A percentile compares a stretch with the other conserved stretches of the same genome.
These are phyloP conservation scores for Termitomyces sp. DNA, from an alignment of 768 basidiomycete genomes.

Conservation along the genomic window DNA sequence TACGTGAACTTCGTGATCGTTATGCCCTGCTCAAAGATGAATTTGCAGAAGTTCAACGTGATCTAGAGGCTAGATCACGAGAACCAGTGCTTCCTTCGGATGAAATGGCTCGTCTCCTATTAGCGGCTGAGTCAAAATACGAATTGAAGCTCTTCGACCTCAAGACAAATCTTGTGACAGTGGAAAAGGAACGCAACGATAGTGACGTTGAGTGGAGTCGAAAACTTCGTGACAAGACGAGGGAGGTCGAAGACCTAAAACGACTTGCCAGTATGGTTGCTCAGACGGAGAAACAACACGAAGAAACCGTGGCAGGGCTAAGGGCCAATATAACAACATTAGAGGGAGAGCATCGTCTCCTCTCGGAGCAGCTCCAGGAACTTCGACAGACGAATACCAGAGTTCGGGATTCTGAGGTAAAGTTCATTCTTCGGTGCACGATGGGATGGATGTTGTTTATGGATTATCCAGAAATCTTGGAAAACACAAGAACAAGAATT, in stretches of 20 bases:
- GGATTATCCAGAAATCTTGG: conserved; percentile 23
- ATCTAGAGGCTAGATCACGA: conserved; percentile 42
- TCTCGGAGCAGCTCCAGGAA: conserved; percentile 52
- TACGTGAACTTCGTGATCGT: conserved; percentile 76
- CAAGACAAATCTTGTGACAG: conserved; percentile 48
- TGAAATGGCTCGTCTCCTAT: conserved; percentile 68
- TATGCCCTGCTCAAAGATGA: conserved; percentile 68
- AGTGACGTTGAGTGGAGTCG: conserved; percentile 86
- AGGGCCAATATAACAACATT: conserved; percentile 51
- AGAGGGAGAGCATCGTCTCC: conserved; percentile 38
- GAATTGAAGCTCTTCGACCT: conserved; percentile 74
- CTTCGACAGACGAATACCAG: conserved; percentile 43
- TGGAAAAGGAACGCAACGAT: conserved; percentile 84
- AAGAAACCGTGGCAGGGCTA: conserved; percentile 42
- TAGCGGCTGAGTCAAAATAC: conserved; percentile 70
- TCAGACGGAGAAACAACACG: conserved; percentile 56
- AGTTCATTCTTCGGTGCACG: conserved; percentile 6
- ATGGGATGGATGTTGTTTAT: neutral
- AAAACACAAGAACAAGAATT: conserved; percentile 41
- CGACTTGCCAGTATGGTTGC: conserved; percentile 49
- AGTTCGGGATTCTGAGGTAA: conserved; percentile 60
- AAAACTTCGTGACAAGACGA: conserved; percentile 72
- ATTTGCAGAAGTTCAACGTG: conserved; percentile 54
- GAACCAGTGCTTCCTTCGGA: conserved; percentile 47
- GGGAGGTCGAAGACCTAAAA: conserved; percentile 73